phyloP scores from a whole-genome alignment of 306 rosid genomes.

The Prunus kanzakura region DNA sequence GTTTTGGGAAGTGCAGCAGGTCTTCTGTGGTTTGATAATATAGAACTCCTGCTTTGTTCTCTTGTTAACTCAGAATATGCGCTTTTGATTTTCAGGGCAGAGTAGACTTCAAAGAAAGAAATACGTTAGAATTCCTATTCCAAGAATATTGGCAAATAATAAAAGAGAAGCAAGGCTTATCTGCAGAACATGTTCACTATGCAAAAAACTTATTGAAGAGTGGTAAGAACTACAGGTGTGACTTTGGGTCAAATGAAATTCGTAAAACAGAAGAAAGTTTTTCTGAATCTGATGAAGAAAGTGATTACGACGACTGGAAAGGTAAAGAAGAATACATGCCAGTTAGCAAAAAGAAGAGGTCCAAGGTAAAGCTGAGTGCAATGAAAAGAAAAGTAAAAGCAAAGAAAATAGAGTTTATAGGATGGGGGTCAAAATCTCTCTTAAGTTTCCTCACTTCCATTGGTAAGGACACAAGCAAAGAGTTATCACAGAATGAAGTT shows the following conservation, averaged over 20 bases:
- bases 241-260: constrained; percentile 30
- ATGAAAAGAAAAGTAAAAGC: constrained; percentile 34
- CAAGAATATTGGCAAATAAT: constrained; percentile 49
- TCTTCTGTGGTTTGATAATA: constrained; percentile 9
- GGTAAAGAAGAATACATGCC: constrained; percentile 26
- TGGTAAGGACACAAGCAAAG: constrained; percentile 40
- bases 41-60: background rate
- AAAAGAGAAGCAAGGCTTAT: constrained; percentile 54
- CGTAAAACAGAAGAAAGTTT: constrained; percentile 27
- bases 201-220: constrained; percentile 42
- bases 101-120: constrained; percentile 52
- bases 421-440: constrained; percentile 69
- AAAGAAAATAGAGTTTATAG: constrained; percentile 52
- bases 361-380: constrained; percentile 18
- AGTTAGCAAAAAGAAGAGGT: constrained; percentile 30
- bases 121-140: constrained; percentile 53
- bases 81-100: constrained; percentile 36
- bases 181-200: constrained; percentile 23
- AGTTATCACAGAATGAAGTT: constrained; percentile 59
- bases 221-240: constrained; percentile 27
- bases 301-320: constrained; percentile 51
- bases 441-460: constrained; percentile 51
- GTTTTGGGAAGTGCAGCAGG: background rate
- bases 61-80: constrained; percentile 17
- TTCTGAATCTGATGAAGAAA: constrained; percentile 43